Evolutionary conservation across 176 grass and related monocot species (phyloP), one percentile per base, ranked within the genome.

Genomic region (Musa schizocarpa): DNA sequence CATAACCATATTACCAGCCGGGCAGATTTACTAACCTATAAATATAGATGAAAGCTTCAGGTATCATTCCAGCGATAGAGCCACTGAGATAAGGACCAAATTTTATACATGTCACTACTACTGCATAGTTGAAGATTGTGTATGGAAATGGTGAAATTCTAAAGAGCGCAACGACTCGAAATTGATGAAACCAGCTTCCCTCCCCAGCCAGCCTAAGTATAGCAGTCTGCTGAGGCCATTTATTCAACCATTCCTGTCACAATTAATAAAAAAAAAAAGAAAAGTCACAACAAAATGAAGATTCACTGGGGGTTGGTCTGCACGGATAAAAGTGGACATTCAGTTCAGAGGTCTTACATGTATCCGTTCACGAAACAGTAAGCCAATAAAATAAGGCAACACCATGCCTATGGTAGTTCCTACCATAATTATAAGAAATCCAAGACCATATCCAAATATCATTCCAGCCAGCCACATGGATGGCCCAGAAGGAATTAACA

Each of bases 401-500:
- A 92, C 71, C 95, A 98, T 98, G 73, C 95, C 95, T 0, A 93
- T 84, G 43, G 88, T 85, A 48, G 91, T 87, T 14, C 95, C 95
- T 14, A 58, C 80, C 84, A 93, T 82, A 79, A 98, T 98, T 66
- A 98, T 94, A 63, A 94, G 69, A 86, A 89, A 87, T 43, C 90
- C 90, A 11, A 93, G 73, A 75, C 95, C 90, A 24, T 98, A 98
- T 10, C 95, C 95, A 74, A 94, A 98, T 76, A 94, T 85, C 78
- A 98, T 98, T 52, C 90, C 95, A 13, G 88, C 83, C 74, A 98
- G 24, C 95, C 95, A 94, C 95, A 98, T 98, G 14, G 90, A 76
- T 1, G 90, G 90, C 3, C 84, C 81, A n/a, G 95, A 99, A 76
- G 95, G 95, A 53, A 99, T 52, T 61, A 99, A 78, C 43, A 99